A percentile compares a stretch with the other conserved stretches of the same genome.
Evolutionary conservation across 192 early-diverging fungal species (phyloP).

Genomic region (Backusella macrospora): DNA sequence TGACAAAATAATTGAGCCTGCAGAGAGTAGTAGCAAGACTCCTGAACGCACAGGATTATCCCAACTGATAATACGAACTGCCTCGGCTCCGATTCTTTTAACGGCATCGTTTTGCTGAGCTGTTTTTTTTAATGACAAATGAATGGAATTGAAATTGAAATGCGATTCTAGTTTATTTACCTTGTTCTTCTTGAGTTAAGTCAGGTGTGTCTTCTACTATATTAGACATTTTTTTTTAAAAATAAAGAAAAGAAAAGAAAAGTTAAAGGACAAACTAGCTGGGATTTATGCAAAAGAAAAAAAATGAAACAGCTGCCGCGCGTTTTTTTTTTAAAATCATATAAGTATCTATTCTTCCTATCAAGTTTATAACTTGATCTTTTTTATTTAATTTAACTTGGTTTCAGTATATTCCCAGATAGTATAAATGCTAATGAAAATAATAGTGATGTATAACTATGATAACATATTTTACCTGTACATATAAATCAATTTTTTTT

Average conservation of each 20-base stretch:
- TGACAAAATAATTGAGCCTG: conserved; percentile 25
- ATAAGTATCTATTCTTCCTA: too few species aligned
- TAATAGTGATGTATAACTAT: too few species aligned
- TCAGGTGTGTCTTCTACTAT: background rate
- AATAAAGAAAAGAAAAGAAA: background rate
- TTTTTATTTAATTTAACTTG: too few species aligned
- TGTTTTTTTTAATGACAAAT: background rate
- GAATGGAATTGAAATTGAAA: background rate
- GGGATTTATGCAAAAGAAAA: background rate
- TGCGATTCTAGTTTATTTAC: too few species aligned
- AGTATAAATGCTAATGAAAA: too few species aligned
- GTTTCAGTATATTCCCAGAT: too few species aligned
- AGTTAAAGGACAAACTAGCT: background rate
- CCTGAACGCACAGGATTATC: conserved; percentile 23
- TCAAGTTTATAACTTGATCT: too few species aligned
- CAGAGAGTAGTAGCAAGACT: background rate
- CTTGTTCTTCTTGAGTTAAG: background rate
- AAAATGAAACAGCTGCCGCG: background rate
- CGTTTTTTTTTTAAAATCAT: background rate
- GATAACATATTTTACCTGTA: too few species aligned
- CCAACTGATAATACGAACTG: conserved; percentile 9
- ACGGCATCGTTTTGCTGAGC: background rate
- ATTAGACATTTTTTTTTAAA: background rate
- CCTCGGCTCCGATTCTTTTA: background rate
- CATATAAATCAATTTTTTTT: too few species aligned